Evolutionary conservation across 495 filamentous ascomycete species (phyloP).

Genomic region (Aspergillus homomorphus): DNA sequence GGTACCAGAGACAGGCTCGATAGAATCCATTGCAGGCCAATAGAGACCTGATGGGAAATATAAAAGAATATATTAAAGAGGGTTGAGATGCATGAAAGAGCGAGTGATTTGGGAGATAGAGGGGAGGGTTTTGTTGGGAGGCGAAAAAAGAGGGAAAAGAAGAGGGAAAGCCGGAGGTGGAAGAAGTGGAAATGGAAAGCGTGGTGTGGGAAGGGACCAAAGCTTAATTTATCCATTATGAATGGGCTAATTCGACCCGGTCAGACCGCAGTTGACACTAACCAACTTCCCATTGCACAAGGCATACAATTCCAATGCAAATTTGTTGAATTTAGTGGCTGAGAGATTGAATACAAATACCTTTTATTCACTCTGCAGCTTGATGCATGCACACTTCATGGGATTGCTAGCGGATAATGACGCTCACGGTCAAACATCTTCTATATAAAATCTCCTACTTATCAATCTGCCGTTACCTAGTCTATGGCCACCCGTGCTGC

Average conservation of each 20-base stretch:
- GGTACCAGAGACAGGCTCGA: slow-evolving; percentile 34
- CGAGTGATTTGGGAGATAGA: background rate
- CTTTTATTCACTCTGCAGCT: too few species aligned
- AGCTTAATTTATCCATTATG: slow-evolving; percentile 8
- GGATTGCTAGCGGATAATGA: too few species aligned
- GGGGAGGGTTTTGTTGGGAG: background rate
- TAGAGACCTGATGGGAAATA: background rate
- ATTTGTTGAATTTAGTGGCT: too few species aligned
- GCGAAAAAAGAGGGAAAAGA: background rate
- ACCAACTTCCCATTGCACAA: too few species aligned
- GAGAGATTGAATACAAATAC: too few species aligned
- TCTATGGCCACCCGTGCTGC: background rate
- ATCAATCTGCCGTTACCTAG: background rate
- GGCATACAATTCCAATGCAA: too few species aligned
- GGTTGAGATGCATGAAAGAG: slow-evolving; percentile 1
- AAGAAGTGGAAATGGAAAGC: background rate
- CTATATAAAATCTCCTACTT: too few species aligned
- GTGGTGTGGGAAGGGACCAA: background rate
- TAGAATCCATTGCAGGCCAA: slow-evolving; percentile 39
- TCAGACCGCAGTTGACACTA: background rate
- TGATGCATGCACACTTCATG: too few species aligned
- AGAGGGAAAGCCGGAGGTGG: background rate
- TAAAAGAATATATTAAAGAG: slow-evolving; percentile 1
- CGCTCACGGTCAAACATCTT: too few species aligned
- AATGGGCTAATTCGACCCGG: background rate